Evolutionary conservation across 129 eudicot species (phyloP).

Genomic region (Chrysanthemum seticuspe): DNA sequence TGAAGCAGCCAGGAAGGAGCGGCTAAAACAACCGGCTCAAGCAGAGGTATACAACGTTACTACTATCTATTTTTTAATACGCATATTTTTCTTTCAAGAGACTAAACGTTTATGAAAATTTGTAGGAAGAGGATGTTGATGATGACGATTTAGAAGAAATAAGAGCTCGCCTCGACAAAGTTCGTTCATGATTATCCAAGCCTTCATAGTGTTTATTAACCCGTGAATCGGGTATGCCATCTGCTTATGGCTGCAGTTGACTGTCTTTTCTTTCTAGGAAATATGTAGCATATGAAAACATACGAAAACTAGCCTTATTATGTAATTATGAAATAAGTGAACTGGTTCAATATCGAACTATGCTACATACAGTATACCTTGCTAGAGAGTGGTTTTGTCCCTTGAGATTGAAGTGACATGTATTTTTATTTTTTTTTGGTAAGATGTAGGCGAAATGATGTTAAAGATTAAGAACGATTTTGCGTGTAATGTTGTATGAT

Average conservation of each 20-base stretch:
- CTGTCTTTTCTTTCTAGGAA: not conserved
- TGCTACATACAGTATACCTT: too few relatives aligned
- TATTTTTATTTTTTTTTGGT: too few relatives aligned
- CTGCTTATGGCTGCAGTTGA: not conserved
- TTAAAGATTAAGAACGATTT: too few relatives aligned
- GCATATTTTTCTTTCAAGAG: too few relatives aligned
- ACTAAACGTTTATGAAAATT: slow-evolving; percentile 16
- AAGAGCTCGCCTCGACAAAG: slow-evolving; percentile 86
- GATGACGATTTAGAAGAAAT: slow-evolving; percentile 93
- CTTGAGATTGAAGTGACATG: too few relatives aligned
- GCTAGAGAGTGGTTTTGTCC: too few relatives aligned
- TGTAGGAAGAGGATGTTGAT: slow-evolving; percentile 64
- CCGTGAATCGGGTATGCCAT: slow-evolving; percentile 16
- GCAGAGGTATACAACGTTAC: slow-evolving; percentile 37
- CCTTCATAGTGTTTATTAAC: not conserved
- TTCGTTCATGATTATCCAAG: slow-evolving; percentile 52
- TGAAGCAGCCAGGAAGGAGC: slow-evolving; percentile 72
- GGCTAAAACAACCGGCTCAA: slow-evolving; percentile 61
- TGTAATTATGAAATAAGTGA: slow-evolving; percentile 9
- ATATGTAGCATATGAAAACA: slow-evolving; percentile 16
- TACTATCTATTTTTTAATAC: too few relatives aligned
- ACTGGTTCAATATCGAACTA: too few relatives aligned
- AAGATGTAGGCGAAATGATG: too few relatives aligned
- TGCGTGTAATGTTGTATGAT: too few relatives aligned
- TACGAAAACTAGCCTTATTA: not conserved